Percentiles rank a stretch among this genome's conserved stretches.
Evolutionary conservation across 192 early-diverging fungal genomes (phyloP).

Genomic region (Mortierella hygrophila): DNA sequence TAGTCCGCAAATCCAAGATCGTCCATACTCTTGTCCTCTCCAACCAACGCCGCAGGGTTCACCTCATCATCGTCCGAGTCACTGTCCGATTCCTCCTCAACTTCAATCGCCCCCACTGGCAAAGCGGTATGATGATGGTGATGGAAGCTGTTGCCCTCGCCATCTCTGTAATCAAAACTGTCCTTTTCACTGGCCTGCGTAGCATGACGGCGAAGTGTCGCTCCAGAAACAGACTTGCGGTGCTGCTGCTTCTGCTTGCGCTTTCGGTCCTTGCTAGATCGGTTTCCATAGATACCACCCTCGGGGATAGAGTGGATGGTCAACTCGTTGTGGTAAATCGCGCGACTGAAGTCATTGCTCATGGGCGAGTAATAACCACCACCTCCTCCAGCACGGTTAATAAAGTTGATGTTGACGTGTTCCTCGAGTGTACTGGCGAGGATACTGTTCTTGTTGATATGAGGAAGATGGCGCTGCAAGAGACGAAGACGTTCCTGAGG

Average conservation of each 20-base stretch:
- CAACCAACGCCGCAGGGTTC: slow-evolving; percentile 10
- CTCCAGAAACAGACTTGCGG: slow-evolving; percentile 15
- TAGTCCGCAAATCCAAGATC: slow-evolving; percentile 42
- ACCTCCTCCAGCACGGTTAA: slow-evolving; percentile 5
- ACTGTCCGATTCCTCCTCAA: background rate
- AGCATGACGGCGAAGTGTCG: background rate
- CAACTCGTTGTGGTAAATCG: slow-evolving; percentile 20
- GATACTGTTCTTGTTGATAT: slow-evolving; percentile 16
- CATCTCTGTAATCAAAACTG: slow-evolving; percentile 3
- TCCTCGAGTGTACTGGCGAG: slow-evolving; percentile 26
- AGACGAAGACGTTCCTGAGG: slow-evolving; percentile 23
- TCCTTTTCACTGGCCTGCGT: background rate
- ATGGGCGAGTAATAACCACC: background rate
- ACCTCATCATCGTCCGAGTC: slow-evolving; percentile 9
- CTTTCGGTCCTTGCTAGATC: background rate
- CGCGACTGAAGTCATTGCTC: slow-evolving; percentile 14
- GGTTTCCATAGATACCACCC: slow-evolving; percentile 8
- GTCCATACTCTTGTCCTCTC: slow-evolving; percentile 42
- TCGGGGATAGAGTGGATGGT: slow-evolving; percentile 25
- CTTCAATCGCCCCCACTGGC: background rate
- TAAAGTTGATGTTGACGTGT: slow-evolving; percentile 24
- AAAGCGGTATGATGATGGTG: slow-evolving; percentile 1
- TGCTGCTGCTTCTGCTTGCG: slow-evolving; percentile 6
- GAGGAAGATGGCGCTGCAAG: slow-evolving; percentile 24
- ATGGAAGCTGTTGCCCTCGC: background rate